Conservation (phyloP, 2,329 filamentous ascomycete species). For the Aspergillus hortae region DNA sequence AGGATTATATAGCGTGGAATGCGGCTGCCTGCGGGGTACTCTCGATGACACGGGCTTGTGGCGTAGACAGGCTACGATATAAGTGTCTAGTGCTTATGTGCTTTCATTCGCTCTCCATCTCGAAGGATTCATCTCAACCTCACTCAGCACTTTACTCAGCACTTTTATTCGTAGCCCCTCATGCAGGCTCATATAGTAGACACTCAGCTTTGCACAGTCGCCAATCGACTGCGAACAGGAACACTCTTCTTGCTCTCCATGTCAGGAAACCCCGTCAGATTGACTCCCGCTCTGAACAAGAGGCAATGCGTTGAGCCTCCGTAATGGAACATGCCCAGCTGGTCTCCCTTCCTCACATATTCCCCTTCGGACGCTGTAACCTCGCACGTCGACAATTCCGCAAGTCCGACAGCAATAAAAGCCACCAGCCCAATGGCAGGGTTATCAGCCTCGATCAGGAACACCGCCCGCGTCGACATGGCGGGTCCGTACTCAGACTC, state of each 20-base stretch:
- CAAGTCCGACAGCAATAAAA: slow-evolving; percentile 1
- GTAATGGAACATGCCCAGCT: slow-evolving; percentile 8
- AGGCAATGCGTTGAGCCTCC: slow-evolving; percentile 8
- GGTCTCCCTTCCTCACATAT: neutral
- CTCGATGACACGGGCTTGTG: too few species aligned
- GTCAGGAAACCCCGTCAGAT: neutral
- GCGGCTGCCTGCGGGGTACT: too few species aligned
- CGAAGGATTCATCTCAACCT: too few species aligned
- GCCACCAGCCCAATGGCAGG: neutral
- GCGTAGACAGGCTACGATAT: too few species aligned
- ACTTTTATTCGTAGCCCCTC: too few species aligned
- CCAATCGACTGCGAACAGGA: neutral
- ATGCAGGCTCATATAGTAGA: neutral
- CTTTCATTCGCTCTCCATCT: too few species aligned
- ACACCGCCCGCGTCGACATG: neutral
- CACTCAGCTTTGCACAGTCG: neutral
- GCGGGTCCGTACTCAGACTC: neutral
- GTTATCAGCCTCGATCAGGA: slow-evolving; percentile 1
- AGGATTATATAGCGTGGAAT: too few species aligned
- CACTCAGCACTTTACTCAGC: too few species aligned
- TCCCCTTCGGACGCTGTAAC: neutral
- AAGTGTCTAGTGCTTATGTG: too few species aligned
- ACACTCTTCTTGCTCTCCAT: neutral
- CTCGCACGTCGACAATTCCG: slow-evolving; percentile 7
- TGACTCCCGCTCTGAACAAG: neutral